A percentile compares a stretch with the other conserved stretches of the same genome.
phyloP scores from a whole-genome alignment of 441 rosid genomes.

The Monsonia emarginata region DNA sequence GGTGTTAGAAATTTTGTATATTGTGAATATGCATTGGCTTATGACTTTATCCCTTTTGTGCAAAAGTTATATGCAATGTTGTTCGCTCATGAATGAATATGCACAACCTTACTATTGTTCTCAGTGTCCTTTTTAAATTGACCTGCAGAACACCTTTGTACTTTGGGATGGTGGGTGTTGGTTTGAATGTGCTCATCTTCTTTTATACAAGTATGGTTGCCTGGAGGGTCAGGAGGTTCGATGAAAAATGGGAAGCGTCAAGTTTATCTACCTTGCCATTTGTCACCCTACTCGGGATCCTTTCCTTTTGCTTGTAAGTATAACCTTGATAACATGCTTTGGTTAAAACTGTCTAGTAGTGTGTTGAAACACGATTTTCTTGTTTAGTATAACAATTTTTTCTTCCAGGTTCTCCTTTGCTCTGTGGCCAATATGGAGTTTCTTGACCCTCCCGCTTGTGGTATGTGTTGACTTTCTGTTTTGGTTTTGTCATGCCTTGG shows the following conservation, averaged over 20 bases:
- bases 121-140: conserved; percentile 13
- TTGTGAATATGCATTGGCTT: background rate
- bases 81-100: no score
- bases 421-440: conserved; percentile 93
- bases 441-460: conserved; percentile 91
- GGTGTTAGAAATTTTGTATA: background rate
- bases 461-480: conserved; percentile 27
- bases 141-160: conserved; percentile 72
- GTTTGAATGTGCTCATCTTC: conserved; percentile 56
- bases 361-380: conserved; percentile 13
- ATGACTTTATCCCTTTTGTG: background rate
- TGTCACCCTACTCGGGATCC: conserved; percentile 66
- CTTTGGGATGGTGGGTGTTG: conserved; percentile 64
- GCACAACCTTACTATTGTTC: background rate
- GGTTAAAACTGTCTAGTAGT: conserved; percentile 8
- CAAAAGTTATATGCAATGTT: background rate
- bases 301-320: conserved; percentile 84
- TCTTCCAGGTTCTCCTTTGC: conserved; percentile 60
- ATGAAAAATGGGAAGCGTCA: conserved; percentile 79
- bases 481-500: conserved; percentile 3
- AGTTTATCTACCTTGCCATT: conserved; percentile 72
- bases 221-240: conserved; percentile 74
- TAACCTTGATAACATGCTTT: conserved; percentile 9
- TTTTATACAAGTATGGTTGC: conserved; percentile 67
- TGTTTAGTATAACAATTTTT: conserved; percentile 18